Evolutionary conservation across 768 basidiomycete species (phyloP).

Genomic region (Leccinum boreale): DNA sequence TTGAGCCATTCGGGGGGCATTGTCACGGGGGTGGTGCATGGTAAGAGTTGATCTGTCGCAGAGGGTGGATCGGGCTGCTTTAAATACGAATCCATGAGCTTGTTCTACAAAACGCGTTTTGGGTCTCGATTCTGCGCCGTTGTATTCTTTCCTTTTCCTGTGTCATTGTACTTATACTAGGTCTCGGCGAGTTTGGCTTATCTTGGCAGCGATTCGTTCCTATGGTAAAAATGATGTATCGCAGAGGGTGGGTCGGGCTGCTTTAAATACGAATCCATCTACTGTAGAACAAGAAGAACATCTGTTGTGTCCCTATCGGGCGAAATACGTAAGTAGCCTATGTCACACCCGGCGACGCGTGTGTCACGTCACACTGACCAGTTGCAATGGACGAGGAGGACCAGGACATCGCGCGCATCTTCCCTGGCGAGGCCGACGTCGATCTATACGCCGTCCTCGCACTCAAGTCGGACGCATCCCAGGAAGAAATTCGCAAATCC

Average conservation of each 20-base stretch:
- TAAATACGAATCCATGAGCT: not conserved
- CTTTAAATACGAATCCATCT: not conserved
- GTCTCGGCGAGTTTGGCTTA: no score
- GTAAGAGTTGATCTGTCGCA: not conserved
- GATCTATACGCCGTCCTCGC: constrained; percentile 77
- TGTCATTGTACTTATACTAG: no score
- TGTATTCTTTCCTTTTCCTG: no score
- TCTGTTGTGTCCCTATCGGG: no score
- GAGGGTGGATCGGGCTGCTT: not conserved
- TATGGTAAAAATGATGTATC: constrained; percentile 1
- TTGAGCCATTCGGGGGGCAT: not conserved
- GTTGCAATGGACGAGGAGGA: constrained; percentile 68
- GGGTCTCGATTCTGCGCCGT: no score
- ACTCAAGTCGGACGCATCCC: constrained; percentile 49
- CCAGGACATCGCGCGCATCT: constrained; percentile 66
- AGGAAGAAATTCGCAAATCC: constrained; percentile 74
- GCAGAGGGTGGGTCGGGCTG: not conserved
- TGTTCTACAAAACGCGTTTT: no score
- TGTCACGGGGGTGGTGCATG: constrained; percentile 4
- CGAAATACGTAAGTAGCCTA: no score
- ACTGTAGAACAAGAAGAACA: not conserved
- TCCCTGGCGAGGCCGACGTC: constrained; percentile 66
- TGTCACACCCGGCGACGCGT: not conserved
- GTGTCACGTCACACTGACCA: not conserved
- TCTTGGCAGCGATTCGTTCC: no score